Percentiles rank a stretch among this genome's conserved stretches.
phyloP scores from a whole-genome alignment of 75 land plant species.

The Cunninghamia lanceolata region DNA sequence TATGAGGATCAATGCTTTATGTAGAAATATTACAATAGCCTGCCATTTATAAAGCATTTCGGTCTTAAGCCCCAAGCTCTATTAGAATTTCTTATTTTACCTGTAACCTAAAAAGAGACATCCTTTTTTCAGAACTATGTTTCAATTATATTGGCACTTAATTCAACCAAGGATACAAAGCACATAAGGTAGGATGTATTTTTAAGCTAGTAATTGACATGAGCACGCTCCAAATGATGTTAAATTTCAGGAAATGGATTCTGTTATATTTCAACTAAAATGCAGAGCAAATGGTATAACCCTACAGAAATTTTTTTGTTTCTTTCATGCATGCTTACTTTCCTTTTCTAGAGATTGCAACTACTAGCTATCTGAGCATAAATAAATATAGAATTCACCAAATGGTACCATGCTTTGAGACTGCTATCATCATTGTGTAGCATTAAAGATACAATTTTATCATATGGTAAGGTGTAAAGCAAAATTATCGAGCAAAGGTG shows the following conservation, averaged over 20 bases:
- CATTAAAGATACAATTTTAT: not conserved
- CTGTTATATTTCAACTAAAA: not conserved
- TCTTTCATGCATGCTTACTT: not conserved
- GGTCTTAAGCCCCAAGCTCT: too few species aligned
- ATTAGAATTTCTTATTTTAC: not conserved
- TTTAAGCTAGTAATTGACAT: not conserved
- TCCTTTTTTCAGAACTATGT: not conserved
- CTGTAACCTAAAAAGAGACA: not conserved
- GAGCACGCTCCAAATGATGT: not conserved
- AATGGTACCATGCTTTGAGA: not conserved
- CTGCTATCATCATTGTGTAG: not conserved
- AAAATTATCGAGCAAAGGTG: not conserved
- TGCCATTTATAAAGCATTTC: too few species aligned
- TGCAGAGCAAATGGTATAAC: not conserved
- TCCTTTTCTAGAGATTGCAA: not conserved
- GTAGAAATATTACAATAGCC: too few species aligned
- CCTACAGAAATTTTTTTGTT: not conserved
- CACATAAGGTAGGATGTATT: not conserved
- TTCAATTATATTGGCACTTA: not conserved
- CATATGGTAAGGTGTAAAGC: not conserved
- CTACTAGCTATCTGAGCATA: not conserved
- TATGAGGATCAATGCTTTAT: too few species aligned
- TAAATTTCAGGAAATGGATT: not conserved
- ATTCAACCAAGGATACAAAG: not conserved
- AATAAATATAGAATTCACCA: constrained; percentile 1